These are phyloP conservation scores for Selaginella tamariscina DNA, from an alignment of 75 land plant species.

Conservation along the genomic window DNA sequence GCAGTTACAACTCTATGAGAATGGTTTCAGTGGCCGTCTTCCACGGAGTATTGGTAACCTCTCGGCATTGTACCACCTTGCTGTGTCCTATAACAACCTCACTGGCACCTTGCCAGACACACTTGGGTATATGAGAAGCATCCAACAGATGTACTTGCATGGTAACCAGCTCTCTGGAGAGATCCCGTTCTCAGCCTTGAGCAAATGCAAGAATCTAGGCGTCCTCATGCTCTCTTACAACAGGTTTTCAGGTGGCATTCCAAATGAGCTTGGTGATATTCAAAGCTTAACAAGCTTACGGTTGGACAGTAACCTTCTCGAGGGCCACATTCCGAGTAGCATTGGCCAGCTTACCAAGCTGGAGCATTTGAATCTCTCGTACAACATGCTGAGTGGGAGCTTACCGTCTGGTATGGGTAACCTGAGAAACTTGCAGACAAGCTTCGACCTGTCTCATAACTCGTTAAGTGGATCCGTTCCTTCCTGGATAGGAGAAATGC, in stretches of 20 bases:
- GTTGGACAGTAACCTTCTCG: background rate
- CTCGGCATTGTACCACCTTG: conserved; percentile 36
- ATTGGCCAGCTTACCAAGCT: background rate
- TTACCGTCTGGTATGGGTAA: background rate
- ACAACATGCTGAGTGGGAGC: background rate
- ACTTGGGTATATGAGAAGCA: conserved; percentile 45
- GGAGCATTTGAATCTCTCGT: background rate
- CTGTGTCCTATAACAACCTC: conserved; percentile 46
- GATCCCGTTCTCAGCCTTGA: conserved; percentile 25
- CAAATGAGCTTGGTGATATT: background rate
- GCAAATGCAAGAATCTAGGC: background rate
- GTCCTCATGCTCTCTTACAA: background rate
- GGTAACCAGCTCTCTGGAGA: conserved; percentile 51
- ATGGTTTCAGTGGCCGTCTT: background rate
- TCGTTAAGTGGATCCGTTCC: background rate
- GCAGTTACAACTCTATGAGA: conserved; percentile 48
- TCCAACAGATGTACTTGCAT: conserved; percentile 62
- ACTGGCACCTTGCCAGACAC: conserved; percentile 44
- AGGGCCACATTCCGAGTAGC: background rate
- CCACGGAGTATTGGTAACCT: conserved; percentile 18
- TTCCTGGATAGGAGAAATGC: background rate
- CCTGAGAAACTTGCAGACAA: background rate
- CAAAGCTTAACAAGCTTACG: background rate
- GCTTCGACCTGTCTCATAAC: background rate
- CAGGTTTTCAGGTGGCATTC: background rate